Conservation (phyloP, 768 basidiomycete genomes). For the Agaricus blazei region DNA sequence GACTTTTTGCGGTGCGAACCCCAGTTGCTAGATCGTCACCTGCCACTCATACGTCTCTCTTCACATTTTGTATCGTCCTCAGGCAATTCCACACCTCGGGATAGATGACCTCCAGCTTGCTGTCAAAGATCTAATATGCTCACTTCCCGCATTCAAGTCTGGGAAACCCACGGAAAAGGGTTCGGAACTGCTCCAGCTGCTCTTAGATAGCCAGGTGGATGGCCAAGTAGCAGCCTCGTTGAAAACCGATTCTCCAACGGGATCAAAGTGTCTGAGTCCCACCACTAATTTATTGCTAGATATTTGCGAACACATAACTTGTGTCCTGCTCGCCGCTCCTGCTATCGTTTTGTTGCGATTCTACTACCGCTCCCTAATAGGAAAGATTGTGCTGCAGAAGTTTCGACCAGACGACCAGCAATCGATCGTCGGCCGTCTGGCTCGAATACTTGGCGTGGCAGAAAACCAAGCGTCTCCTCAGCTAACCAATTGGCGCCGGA, state of each 20-base stretch:
- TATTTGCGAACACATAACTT: conserved; percentile 6
- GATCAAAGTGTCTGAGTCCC: not conserved
- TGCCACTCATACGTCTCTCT: not conserved
- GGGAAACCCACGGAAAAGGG: not conserved
- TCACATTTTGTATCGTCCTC: conserved; percentile 4
- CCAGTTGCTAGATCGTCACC: not conserved
- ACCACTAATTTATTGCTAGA: conserved; percentile 1
- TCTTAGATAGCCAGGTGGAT: conserved; percentile 33
- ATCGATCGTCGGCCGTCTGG: conserved; percentile 40
- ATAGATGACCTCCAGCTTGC: conserved; percentile 38
- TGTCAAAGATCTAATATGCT: conserved; percentile 13
- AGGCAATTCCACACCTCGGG: conserved; percentile 48
- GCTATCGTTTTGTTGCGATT: conserved; percentile 47
- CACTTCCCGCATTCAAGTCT: conserved; percentile 10
- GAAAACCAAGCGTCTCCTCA: conserved; percentile 21
- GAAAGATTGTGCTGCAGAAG: conserved; percentile 43
- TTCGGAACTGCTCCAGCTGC: conserved; percentile 16
- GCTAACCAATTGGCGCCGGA: conserved; percentile 33
- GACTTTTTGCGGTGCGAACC: conserved; percentile 42
- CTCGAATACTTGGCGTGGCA: conserved; percentile 29
- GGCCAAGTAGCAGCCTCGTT: conserved; percentile 30
- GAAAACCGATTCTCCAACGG: conserved; percentile 18
- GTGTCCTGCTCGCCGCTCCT: conserved; percentile 22
- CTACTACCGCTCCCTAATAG: conserved; percentile 38
- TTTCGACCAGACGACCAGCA: conserved; percentile 38